Percentiles rank a stretch among this genome's conserved stretches.
These are phyloP conservation scores for Torulaspora quercuum DNA, from an alignment of 805 yeast genomes.

Conservation along the genomic window DNA sequence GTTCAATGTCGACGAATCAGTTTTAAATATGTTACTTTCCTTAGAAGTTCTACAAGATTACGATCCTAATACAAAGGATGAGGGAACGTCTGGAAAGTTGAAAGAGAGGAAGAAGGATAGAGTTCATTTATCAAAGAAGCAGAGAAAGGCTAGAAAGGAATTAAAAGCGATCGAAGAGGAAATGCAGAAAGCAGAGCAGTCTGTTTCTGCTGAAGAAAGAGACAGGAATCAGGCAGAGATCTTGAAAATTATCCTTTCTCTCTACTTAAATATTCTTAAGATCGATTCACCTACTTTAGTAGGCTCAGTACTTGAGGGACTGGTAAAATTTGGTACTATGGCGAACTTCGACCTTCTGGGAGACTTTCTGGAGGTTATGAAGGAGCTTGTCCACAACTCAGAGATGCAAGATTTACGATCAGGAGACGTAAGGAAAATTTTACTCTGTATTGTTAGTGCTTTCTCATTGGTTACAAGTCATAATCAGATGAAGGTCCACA, in stretches of 20 bases:
- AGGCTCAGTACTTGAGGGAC: conserved; percentile 87
- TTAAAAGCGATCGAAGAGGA: conserved; percentile 85
- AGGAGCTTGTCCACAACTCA: conserved; percentile 66
- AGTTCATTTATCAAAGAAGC: conserved; percentile 86
- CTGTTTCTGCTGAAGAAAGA: conserved; percentile 82
- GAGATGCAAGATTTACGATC: conserved; percentile 46
- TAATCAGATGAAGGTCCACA: conserved; percentile 62
- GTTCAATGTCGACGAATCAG: conserved; percentile 80
- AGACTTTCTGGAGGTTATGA: conserved; percentile 82
- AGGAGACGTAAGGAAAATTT: conserved; percentile 61
- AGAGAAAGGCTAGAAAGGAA: conserved; percentile 83
- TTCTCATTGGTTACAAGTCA: conserved; percentile 81
- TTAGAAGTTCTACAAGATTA: conserved; percentile 64
- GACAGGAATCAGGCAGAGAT: conserved; percentile 83
- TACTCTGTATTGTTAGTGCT: conserved; percentile 84
- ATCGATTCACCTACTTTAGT: conserved; percentile 60
- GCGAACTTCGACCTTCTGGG: conserved; percentile 91
- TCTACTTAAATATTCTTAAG: conserved; percentile 75
- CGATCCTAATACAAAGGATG: conserved; percentile 58
- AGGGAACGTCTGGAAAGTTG: conserved; percentile 42
- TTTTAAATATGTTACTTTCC: conserved; percentile 67
- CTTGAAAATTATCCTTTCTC: conserved; percentile 62
- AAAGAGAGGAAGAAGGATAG: conserved; percentile 81
- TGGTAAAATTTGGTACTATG: conserved; percentile 86
- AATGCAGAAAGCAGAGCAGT: conserved; percentile 78